These are phyloP conservation scores for Magnusiomyces ingens DNA, from an alignment of 1,139 yeast genomes.

Conservation along the genomic window DNA sequence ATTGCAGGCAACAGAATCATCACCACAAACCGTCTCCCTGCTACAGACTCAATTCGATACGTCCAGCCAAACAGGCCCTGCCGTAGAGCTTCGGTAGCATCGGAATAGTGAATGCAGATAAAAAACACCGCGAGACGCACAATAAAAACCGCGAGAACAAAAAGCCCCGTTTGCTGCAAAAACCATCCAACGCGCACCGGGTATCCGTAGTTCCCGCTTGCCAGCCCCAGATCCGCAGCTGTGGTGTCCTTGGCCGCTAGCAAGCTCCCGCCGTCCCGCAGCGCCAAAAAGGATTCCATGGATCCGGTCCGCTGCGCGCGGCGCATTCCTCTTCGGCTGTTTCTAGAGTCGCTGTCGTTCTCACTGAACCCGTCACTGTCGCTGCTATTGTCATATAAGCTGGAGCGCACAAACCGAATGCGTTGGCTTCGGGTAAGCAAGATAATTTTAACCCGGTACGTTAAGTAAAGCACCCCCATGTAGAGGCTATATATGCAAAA, in stretches of 20 bases:
- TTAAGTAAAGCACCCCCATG: constrained; percentile 6
- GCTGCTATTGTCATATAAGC: neutral
- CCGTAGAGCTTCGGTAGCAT: constrained; percentile 7
- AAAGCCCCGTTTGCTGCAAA: constrained; percentile 12
- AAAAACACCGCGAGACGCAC: constrained; percentile 7
- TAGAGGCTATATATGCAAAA: constrained; percentile 11
- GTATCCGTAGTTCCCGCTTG: constrained; percentile 14
- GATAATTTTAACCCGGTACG: constrained; percentile 4
- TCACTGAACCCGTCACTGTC: neutral
- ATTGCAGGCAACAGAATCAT: constrained; percentile 11
- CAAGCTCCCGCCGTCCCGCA: too few relatives aligned
- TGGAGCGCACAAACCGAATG: constrained; percentile 1
- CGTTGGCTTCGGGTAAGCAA: constrained; percentile 8
- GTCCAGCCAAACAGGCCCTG: constrained; percentile 11
- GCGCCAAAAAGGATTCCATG: too few relatives aligned
- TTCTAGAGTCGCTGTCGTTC: neutral
- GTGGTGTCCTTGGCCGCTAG: too few relatives aligned
- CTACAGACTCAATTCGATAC: neutral
- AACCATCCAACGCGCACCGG: constrained; percentile 12
- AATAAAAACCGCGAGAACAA: constrained; percentile 5
- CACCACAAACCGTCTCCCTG: constrained; percentile 1
- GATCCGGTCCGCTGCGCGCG: too few relatives aligned
- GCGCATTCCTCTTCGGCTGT: too few relatives aligned
- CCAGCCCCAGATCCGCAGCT: constrained; percentile 10
- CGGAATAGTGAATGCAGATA: constrained; percentile 7